Conservation (phyloP, 2,329 filamentous ascomycete species). For the Hysterium pulicare region DNA sequence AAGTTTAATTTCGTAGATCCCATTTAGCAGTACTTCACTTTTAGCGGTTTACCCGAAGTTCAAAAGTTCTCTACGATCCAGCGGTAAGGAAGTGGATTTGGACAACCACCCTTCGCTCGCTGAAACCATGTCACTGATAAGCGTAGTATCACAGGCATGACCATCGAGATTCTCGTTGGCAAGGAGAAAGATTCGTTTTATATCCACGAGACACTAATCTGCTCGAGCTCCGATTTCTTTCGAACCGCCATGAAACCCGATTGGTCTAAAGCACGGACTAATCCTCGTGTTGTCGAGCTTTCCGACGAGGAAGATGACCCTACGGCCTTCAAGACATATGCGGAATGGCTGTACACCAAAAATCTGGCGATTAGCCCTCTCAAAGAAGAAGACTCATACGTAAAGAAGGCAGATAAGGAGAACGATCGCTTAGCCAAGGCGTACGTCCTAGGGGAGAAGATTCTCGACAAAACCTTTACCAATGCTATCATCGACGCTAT, state of each 20-base stretch:
- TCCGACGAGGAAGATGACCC: constrained; percentile 2
- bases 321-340: not conserved
- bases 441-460: constrained; percentile 18
- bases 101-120: too few species aligned
- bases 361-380: not conserved
- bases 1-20: too few species aligned
- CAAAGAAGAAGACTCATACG: not conserved
- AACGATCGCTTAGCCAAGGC: constrained; percentile 8
- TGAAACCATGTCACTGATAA: too few species aligned
- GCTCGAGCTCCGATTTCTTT: constrained; percentile 11
- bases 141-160: not conserved
- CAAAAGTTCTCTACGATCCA: too few species aligned
- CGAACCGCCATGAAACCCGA: not conserved
- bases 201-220: constrained; percentile 12
- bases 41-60: too few species aligned
- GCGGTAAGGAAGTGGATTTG: too few species aligned
- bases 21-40: too few species aligned
- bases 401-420: not conserved
- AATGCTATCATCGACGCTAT: constrained; percentile 18
- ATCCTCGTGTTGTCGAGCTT: too few species aligned
- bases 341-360: not conserved
- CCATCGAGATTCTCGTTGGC: constrained; percentile 3
- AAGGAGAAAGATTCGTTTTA: constrained; percentile 4
- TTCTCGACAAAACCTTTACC: constrained; percentile 18
- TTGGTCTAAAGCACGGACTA: constrained; percentile 4